Base-by-base conservation (phyloP, 2,329 filamentous ascomycete genomes). In the Daldinia sp. region DNA sequence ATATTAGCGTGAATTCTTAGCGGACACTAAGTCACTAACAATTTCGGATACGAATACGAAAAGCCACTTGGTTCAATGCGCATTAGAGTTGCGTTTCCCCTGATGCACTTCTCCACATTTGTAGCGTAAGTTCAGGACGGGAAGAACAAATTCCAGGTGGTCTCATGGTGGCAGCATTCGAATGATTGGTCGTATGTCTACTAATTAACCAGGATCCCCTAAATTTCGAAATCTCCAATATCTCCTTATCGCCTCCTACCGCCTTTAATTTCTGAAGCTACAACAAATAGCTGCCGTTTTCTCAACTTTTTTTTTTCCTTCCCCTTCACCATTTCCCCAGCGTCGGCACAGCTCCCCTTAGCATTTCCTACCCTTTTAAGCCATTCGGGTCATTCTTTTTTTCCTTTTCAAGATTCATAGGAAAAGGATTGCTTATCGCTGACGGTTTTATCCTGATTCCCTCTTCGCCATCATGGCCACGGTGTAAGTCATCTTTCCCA, bases 131-230 rank as follows among this genome's bases (percentile, higher is more conserved):
- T 12, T 12, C 44, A 44, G 68, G 42, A 63, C 57, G 74, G 75
- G 74, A 70, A 76, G 33, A 56, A 59, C 66, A 39, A 73, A 69
- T 74, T 69, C 73, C 74, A 74, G 71, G 74, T 78, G 75, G 76
- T 54, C 68, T 74, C 73, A 78, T 78, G 64, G 71, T 77, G 73
- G 72, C 68, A 72, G 72, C 73, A 75, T 63, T 51, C 65, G 61
- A 59, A 61, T 75, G 72, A 78, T 77, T 77, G 74, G 76, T 73
- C 64, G 70, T 72, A 70, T 63, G 72, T 69, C 63, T 30, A n/a
- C 20, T 39, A 68, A 63, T 58, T 62, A 26, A n/a, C 30, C 3
- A 28, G 71, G 57, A n/a, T 30, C 55, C 65, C 71, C 67, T 69
- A 46, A 46, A 59, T 59, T 20, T 59, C 56, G 50, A 69, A 65